phyloP scores from a whole-genome alignment of 176 grass and related monocot genomes.

The Hordeum marinum region DNA sequence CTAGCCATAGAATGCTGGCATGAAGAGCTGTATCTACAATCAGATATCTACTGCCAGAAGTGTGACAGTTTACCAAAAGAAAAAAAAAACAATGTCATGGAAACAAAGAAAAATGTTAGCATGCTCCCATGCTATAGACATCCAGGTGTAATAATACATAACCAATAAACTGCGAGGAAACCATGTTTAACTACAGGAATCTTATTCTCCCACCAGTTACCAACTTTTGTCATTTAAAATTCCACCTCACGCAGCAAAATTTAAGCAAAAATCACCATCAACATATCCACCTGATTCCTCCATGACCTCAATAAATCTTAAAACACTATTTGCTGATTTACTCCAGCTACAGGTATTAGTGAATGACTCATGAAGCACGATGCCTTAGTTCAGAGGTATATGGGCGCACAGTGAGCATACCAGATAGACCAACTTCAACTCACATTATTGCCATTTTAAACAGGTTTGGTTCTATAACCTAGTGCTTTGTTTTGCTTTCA shows the following conservation, averaged over 20 bases:
- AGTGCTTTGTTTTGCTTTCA: background rate
- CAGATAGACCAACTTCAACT: conserved; percentile 8
- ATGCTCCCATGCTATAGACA: background rate
- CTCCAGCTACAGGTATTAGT: background rate
- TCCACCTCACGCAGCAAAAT: background rate
- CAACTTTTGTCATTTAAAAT: background rate
- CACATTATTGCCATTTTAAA: background rate
- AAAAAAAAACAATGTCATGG: conserved; percentile 1
- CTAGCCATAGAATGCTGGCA: conserved; percentile 17
- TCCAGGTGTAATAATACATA: conserved; percentile 8
- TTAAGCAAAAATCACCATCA: conserved; percentile 8
- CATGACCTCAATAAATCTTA: background rate
- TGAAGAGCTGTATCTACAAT: background rate
- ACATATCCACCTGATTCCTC: background rate
- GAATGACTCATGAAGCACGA: conserved; percentile 8
- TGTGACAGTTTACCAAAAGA: background rate
- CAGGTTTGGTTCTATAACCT: conserved; percentile 11
- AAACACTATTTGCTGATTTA: background rate
- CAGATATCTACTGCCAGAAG: background rate
- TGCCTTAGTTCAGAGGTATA: background rate
- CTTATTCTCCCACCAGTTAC: background rate
- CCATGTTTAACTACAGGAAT: background rate
- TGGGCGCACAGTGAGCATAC: background rate
- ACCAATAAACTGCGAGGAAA: background rate
- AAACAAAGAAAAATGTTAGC: background rate